Base-by-base conservation (phyloP, 306 rosid genomes). In the Boehmeria nivea region DNA sequence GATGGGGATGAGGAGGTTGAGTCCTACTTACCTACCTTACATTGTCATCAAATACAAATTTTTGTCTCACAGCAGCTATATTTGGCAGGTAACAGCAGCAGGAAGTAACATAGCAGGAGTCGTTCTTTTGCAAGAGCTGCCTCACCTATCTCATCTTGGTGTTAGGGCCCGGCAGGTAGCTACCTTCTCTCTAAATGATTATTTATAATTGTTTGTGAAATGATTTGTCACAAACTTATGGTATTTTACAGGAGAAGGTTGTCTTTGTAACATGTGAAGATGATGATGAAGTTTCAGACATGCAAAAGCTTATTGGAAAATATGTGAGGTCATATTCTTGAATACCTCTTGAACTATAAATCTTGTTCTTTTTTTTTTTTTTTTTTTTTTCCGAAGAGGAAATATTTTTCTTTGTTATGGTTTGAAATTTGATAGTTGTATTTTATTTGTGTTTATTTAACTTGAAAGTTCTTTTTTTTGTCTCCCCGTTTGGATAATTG, bases 61-160 rank as follows among this genome's bases (percentile, higher is more conserved):
- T 18, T 54, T 1, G 18, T 53, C 64, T 83, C 51, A 64, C 34
- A 40, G 58, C 50, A 38, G 15, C 68, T 68, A 19, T 37, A n/a
- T 69, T 68, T 61, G 76, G 65, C 80, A 91, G 99, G 88, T 91
- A 51, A 82, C 96, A 28, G 89, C 89, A 28, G 99, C 93, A 42
- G 96, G 99, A 69, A 80, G 46, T 65, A 81, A 87, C 78, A 91
- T 91, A 65, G 88, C 71, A 42, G 99, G 96, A 66, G 76, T 85
- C 46, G 71, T 91, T 56, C 96, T 91, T 49, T 78, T 78, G 70
- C 99, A 91, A 74, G 96, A 91, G 77, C 73, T 91, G 48, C 99
- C 99, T 81, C 99, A 91, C 85, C 80, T 87, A 37, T 91, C 99
- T 82, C 99, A 87, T 82, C 95, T 91, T 40, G 99, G 96, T 67